Evolutionary conservation across 1,284 basidiomycete genomes (phyloP).

Genomic region (Athelia sp.): DNA sequence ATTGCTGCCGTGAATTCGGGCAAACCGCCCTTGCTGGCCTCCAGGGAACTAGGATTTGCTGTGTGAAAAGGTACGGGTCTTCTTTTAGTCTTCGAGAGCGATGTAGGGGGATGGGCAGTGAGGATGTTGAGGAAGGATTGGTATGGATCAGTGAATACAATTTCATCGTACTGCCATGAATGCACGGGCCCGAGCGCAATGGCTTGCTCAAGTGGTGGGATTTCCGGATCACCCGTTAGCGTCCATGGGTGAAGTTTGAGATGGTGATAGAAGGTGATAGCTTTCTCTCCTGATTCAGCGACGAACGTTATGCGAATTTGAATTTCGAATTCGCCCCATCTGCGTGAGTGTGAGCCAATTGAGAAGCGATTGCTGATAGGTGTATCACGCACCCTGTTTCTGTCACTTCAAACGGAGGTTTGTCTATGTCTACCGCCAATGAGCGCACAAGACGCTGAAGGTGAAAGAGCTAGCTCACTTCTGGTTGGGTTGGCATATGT

Average conservation of each 20-base stretch:
- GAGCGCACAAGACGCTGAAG: neutral
- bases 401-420: conserved; percentile 89
- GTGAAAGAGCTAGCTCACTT: conserved; percentile 49
- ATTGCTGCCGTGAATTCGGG: conserved; percentile 81
- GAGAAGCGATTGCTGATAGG: neutral
- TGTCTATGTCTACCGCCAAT: conserved; percentile 70
- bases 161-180: conserved; percentile 99
- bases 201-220: conserved; percentile 59
- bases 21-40: conserved; percentile 58
- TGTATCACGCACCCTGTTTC: conserved; percentile 74
- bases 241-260: conserved; percentile 97
- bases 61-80: conserved; percentile 68
- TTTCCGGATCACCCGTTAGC: conserved; percentile 50
- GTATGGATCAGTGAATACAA: conserved; percentile 95
- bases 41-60: conserved; percentile 56
- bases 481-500: conserved; percentile 90
- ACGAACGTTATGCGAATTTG: conserved; percentile 92
- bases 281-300: conserved; percentile 90
- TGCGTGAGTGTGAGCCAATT: conserved; percentile 21
- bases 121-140: conserved; percentile 85
- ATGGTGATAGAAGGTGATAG: conserved; percentile 83
- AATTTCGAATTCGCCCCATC: conserved; percentile 99
- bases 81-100: conserved; percentile 62
- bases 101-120: conserved; percentile 79
- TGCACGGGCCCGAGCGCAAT: conserved; percentile 77